Percentiles rank a stretch among this genome's conserved stretches.
These are phyloP conservation scores for Saccharomycopsis fibuligera DNA, from an alignment of 805 yeast species.

Conservation along the genomic window DNA sequence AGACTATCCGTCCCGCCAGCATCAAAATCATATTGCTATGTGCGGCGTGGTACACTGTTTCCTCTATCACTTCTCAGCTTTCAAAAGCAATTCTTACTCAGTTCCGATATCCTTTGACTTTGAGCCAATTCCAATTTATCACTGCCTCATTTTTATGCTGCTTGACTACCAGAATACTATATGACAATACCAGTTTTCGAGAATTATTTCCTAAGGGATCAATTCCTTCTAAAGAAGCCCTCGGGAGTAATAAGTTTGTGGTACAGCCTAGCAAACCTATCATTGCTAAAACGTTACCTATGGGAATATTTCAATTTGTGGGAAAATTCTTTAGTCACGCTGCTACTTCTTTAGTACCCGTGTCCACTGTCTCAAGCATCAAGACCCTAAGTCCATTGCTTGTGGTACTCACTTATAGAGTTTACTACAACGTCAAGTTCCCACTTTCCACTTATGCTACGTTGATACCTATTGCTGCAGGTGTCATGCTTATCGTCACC, in stretches of 20 bases:
- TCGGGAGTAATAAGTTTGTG: neutral
- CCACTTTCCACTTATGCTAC: slow-evolving; percentile 65
- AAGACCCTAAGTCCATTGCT: slow-evolving; percentile 86
- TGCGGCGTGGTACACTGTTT: slow-evolving; percentile 33
- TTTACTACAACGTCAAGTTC: slow-evolving; percentile 53
- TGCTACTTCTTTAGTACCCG: slow-evolving; percentile 85
- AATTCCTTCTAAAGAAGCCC: neutral
- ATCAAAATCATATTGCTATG: slow-evolving; percentile 28
- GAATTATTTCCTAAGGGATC: neutral
- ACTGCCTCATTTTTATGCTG: slow-evolving; percentile 30
- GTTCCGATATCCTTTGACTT: slow-evolving; percentile 32
- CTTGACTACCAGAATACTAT: slow-evolving; percentile 24
- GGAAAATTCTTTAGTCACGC: slow-evolving; percentile 89
- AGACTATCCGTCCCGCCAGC: no score
- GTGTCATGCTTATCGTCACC: slow-evolving; percentile 76
- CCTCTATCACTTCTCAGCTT: slow-evolving; percentile 35
- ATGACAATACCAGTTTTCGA: neutral
- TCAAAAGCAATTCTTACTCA: slow-evolving; percentile 30
- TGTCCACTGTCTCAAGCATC: slow-evolving; percentile 85
- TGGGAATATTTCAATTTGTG: slow-evolving; percentile 88
- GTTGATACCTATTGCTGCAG: slow-evolving; percentile 67
- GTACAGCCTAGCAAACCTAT: slow-evolving; percentile 26
- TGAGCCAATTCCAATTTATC: slow-evolving; percentile 34
- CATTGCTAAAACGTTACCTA: slow-evolving; percentile 74
- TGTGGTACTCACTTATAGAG: slow-evolving; percentile 72